Base-by-base conservation (phyloP, 805 yeast species). In the Kodamaea jinghongensis region DNA sequence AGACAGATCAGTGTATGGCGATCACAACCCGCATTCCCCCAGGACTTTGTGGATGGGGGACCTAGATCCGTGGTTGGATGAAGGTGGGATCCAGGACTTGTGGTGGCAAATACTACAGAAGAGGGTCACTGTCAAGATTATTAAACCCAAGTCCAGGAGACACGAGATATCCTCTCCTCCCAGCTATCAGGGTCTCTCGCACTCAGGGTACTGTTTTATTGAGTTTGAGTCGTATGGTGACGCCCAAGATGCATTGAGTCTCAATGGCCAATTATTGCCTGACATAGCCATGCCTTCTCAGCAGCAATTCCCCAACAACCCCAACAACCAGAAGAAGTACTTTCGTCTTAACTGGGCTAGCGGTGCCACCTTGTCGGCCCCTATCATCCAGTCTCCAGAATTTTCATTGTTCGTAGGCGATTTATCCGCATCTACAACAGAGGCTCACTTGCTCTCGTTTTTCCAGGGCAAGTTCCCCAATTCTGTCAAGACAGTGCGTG, bases 11-110 rank as follows among this genome's bases (percentile, higher is more conserved):
- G 36, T 41, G 14, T 33, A 36, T 13, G 41, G 41, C 6, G 39
- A 31, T 7, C 14, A 29, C 3, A 49, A 50, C 12, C 39, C 48
- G 2, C 60, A 55, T n/a, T 70, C 75, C 11, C 88, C 95, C 17
- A 71, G 83, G 44, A 85, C 95, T 1, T 63, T 85, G 23, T 85
- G 95, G 95, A 85, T 85, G 95, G 95, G 95, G 8, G 93, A 85
- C 59, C 65, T 85, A 48, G 91, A 85, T 54, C 87, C 91, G 1
- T 78, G 83, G 77, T 76, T 83, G 52, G 87, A 82, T 54, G 93
- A 84, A 55, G 67, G 63, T 3, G 77, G 78, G 4, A 65, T 69
- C 34, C 59, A 56, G 17, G 67, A 71, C 36, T 65, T 78, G 33
- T 67, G 86, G 58, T 83, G 89, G 88, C 67, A 68, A 22, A 63